Conservation (phyloP, 1,139 yeast genomes). For the Martiniozyma asiatica region DNA sequence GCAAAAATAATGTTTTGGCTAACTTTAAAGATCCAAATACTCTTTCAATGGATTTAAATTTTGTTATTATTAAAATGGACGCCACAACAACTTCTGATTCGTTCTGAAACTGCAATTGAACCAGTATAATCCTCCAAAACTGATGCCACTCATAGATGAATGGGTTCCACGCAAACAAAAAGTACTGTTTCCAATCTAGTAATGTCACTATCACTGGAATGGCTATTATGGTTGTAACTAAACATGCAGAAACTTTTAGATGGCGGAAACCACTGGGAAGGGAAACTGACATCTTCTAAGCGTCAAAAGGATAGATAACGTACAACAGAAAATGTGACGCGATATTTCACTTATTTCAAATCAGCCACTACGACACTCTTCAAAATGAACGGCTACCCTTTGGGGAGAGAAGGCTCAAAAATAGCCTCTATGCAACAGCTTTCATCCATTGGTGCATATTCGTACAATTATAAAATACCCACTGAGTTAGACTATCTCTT, state of each 20-base stretch:
- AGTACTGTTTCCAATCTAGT: constrained; percentile 42
- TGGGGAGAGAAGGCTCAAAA: background rate
- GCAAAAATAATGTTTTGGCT: constrained; percentile 27
- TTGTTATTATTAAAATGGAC: constrained; percentile 40
- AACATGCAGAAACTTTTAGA: constrained; percentile 38
- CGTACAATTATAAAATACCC: no score
- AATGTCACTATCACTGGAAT: constrained; percentile 44
- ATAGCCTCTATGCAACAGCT: no score
- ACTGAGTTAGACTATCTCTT: constrained; percentile 40
- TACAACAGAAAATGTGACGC: background rate
- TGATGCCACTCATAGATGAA: constrained; percentile 49
- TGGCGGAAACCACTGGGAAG: constrained; percentile 40
- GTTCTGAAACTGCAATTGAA: constrained; percentile 46
- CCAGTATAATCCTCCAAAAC: constrained; percentile 51
- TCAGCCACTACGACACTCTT: no score
- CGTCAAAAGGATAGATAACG: background rate
- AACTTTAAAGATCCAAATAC: constrained; percentile 52
- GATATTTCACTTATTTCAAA: no score
- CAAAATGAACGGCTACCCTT: background rate
- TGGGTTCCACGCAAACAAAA: constrained; percentile 45
- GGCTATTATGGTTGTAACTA: constrained; percentile 31
- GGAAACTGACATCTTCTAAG: constrained; percentile 19
- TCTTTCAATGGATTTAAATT: constrained; percentile 50
- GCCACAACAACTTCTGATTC: constrained; percentile 55
- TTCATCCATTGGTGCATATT: no score